A percentile compares a stretch with the other conserved stretches of the same genome.
phyloP scores from a whole-genome alignment of 768 basidiomycete species.

The Mrakia blollopis region DNA sequence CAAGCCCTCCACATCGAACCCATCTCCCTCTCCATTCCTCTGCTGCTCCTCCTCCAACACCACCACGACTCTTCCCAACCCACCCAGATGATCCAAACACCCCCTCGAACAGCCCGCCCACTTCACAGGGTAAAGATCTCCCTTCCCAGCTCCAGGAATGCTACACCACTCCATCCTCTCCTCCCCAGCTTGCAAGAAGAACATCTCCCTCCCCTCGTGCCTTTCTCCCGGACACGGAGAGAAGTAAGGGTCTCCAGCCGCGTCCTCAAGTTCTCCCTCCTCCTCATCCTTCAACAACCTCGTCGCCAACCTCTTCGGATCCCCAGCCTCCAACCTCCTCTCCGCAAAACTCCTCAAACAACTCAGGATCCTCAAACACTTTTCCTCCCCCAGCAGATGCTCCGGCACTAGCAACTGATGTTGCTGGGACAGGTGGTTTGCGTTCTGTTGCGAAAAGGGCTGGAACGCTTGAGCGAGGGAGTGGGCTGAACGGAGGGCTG shows the following conservation, averaged over 20 bases:
- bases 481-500: not conserved
- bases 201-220: not conserved
- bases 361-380: not conserved
- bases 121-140: not conserved
- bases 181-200: not conserved
- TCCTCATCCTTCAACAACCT: not conserved
- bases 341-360: not conserved
- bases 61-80: not conserved
- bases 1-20: conserved; percentile 3
- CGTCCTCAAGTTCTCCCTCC: not conserved
- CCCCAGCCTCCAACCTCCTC: not conserved
- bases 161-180: not conserved
- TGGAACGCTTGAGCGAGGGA: not conserved
- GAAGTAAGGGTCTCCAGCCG: not conserved
- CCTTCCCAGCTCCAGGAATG: not conserved
- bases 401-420: not conserved
- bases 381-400: not conserved
- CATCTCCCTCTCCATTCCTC: not conserved
- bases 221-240: not conserved
- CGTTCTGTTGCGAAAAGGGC: not conserved
- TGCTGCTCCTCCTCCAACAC: not conserved
- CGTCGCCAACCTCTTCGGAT: not conserved
- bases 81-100: not conserved
- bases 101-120: conserved; percentile 6
- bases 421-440: not conserved